Evolutionary conservation across 257 asterid genomes (phyloP).

Genomic region (Verbascum thapsus): DNA sequence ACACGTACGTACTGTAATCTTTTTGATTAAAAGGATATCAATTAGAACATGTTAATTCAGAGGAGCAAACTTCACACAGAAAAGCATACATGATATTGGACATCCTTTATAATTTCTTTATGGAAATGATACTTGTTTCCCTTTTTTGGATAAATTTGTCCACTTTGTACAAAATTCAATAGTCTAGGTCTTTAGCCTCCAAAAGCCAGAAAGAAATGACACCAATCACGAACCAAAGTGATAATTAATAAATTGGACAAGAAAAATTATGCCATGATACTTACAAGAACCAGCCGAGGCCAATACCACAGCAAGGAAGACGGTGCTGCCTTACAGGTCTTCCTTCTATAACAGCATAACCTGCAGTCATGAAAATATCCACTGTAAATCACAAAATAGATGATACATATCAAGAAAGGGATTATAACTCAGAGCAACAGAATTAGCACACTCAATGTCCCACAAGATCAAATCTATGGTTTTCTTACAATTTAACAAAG

Average conservation of each 20-base stretch:
- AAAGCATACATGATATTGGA: not conserved
- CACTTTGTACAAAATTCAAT: not conserved
- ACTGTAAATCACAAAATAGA: not conserved
- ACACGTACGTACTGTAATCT: too few relatives aligned
- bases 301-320: conserved; percentile 86
- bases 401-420: not conserved
- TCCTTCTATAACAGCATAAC: conserved; percentile 71
- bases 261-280: conserved; percentile 23
- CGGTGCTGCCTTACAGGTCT: conserved; percentile 60
- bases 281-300: conserved; percentile 90
- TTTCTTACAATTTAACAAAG: not conserved
- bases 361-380: conserved; percentile 36
- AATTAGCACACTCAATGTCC: not conserved
- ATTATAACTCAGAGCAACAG: conserved; percentile 2
- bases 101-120: too few relatives aligned
- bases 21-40: not conserved
- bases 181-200: not conserved
- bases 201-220: not conserved
- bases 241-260: conserved; percentile 7
- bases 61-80: not conserved
- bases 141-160: not conserved
- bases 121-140: too few relatives aligned
- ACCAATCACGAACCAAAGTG: not conserved
- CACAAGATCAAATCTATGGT: conserved; percentile 13
- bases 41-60: not conserved